A percentile compares a stretch with the other conserved stretches of the same genome.
These are phyloP conservation scores for Chamaecyparis obtusa DNA, from an alignment of 75 land plant species.

Conservation along the genomic window DNA sequence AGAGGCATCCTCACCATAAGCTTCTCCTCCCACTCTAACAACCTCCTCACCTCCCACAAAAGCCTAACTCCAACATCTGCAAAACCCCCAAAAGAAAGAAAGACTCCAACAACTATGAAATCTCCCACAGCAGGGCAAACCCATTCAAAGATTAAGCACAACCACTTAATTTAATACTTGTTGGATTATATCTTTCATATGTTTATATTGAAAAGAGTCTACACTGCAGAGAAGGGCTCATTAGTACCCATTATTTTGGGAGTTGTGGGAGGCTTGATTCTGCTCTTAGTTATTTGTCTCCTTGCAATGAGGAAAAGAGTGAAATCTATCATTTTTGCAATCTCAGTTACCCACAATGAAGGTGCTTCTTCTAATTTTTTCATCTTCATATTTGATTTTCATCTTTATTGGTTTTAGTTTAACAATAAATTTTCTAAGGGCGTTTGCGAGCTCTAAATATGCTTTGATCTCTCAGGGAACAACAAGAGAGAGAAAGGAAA, in stretches of 20 bases:
- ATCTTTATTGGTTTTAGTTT: neutral
- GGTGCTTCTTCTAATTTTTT: neutral
- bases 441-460: neutral
- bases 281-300: neutral
- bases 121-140: neutral
- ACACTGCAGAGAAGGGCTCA: neutral
- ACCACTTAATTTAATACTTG: neutral
- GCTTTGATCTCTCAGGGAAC: slow-evolving; percentile 2
- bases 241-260: neutral
- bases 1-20: neutral
- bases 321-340: neutral
- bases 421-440: too few species aligned
- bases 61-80: too few species aligned
- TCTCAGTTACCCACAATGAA: neutral
- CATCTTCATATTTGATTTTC: neutral
- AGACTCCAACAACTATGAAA: too few species aligned
- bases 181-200: too few species aligned
- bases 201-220: neutral
- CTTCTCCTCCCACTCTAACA: neutral
- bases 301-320: neutral
- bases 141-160: neutral
- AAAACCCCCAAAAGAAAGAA: too few species aligned
- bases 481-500: neutral
- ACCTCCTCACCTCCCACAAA: neutral
- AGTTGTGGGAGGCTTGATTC: neutral